A percentile compares a stretch with the other conserved stretches of the same genome.
Conservation (phyloP, 495 filamentous ascomycete species). For the Aspergillus taichungensis region DNA sequence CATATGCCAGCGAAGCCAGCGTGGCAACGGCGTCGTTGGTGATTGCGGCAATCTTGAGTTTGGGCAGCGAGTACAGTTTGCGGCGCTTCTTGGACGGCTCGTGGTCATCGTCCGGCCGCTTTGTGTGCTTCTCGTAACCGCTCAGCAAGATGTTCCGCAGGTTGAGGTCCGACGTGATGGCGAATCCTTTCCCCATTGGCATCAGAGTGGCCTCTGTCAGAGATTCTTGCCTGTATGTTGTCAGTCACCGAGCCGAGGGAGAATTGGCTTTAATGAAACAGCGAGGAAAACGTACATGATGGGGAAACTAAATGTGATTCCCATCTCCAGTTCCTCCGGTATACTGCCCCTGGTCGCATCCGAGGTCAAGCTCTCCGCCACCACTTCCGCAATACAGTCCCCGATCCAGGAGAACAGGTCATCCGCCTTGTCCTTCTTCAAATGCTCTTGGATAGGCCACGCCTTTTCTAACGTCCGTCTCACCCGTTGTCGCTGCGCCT, state of each 20-base stretch:
- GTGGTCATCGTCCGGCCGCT: slow-evolving; percentile 35
- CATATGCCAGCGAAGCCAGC: slow-evolving; percentile 65
- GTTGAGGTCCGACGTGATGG: slow-evolving; percentile 62
- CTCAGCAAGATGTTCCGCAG: slow-evolving; percentile 57
- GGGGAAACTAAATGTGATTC: slow-evolving; percentile 81
- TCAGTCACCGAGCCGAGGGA: slow-evolving; percentile 8
- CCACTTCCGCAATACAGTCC: slow-evolving; percentile 62
- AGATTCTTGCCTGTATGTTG: slow-evolving; percentile 53
- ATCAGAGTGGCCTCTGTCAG: slow-evolving; percentile 69
- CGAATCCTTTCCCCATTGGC: slow-evolving; percentile 85
- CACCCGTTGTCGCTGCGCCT: slow-evolving; percentile 42
- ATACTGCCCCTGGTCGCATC: slow-evolving; percentile 35
- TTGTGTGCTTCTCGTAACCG: slow-evolving; percentile 57
- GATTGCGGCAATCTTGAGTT: slow-evolving; percentile 64
- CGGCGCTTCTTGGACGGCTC: slow-evolving; percentile 38
- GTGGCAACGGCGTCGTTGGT: slow-evolving; percentile 78
- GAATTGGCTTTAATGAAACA: neutral
- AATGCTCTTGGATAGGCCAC: slow-evolving; percentile 72
- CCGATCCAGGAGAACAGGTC: slow-evolving; percentile 76
- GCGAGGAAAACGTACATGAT: slow-evolving; percentile 54
- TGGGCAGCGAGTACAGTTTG: slow-evolving; percentile 48
- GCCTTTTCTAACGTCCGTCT: slow-evolving; percentile 55
- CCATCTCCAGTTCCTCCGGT: slow-evolving; percentile 56
- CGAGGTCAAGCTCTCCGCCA: slow-evolving; percentile 43
- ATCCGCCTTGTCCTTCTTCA: slow-evolving; percentile 69